A percentile compares a stretch with the other conserved stretches of the same genome.
Evolutionary conservation across 495 filamentous ascomycete genomes (phyloP).

Genomic region (Bacidia rubella): DNA sequence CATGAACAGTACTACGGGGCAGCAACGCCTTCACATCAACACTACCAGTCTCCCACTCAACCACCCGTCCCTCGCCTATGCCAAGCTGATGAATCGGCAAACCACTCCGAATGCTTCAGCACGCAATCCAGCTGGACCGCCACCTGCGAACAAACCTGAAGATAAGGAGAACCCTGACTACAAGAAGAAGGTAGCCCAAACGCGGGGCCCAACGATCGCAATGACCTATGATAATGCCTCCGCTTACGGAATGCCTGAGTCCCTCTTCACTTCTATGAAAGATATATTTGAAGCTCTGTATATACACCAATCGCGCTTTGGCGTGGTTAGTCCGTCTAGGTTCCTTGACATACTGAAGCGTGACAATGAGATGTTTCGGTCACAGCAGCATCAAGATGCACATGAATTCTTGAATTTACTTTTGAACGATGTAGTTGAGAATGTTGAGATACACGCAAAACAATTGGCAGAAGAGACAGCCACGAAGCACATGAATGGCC

Average conservation of each 20-base stretch:
- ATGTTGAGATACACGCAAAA: slow-evolving; percentile 72
- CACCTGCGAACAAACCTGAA: slow-evolving; percentile 52
- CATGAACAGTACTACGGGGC: slow-evolving; percentile 30
- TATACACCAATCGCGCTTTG: slow-evolving; percentile 65
- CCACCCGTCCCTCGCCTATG: slow-evolving; percentile 27
- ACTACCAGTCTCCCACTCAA: slow-evolving; percentile 28
- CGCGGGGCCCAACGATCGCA: slow-evolving; percentile 72
- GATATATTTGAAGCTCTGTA: slow-evolving; percentile 93
- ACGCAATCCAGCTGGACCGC: slow-evolving; percentile 35
- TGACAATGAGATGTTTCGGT: slow-evolving; percentile 95
- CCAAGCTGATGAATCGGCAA: slow-evolving; percentile 29
- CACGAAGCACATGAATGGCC: slow-evolving; percentile 30
- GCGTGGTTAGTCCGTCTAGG: slow-evolving; percentile 82
- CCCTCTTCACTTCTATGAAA: slow-evolving; percentile 83
- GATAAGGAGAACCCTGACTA: slow-evolving; percentile 78
- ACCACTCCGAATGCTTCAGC: slow-evolving; percentile 23
- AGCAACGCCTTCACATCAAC: slow-evolving; percentile 35
- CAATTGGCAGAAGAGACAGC: slow-evolving; percentile 34
- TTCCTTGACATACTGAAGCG: slow-evolving; percentile 87
- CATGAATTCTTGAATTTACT: slow-evolving; percentile 93
- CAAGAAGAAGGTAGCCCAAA: slow-evolving; percentile 88
- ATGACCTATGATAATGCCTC: slow-evolving; percentile 64
- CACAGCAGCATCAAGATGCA: slow-evolving; percentile 94
- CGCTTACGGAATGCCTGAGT: slow-evolving; percentile 86
- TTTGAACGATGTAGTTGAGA: slow-evolving; percentile 89